phyloP scores from a whole-genome alignment of 2,329 filamentous ascomycete species.

The Erysiphe neolycopersici region DNA sequence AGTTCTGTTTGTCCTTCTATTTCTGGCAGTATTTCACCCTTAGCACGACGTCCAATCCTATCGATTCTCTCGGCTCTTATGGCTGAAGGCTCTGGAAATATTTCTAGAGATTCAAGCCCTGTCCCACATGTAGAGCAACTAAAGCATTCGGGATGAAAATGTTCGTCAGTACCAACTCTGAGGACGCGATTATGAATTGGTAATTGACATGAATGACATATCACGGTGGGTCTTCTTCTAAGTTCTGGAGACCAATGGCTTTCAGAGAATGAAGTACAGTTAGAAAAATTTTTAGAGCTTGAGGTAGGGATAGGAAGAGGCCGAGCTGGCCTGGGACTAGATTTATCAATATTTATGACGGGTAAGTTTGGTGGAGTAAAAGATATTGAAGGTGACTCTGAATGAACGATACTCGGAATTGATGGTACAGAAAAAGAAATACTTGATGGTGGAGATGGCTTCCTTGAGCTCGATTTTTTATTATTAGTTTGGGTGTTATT shows the following conservation, averaged over 20 bases:
- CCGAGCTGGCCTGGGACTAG: constrained; percentile 7
- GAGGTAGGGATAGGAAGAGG: constrained; percentile 17
- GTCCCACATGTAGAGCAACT: constrained; percentile 69
- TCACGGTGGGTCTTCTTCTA: constrained; percentile 31
- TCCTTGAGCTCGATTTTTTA: background rate
- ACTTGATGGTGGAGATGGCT: constrained; percentile 11
- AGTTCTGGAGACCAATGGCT: constrained; percentile 31
- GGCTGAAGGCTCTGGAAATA: constrained; percentile 68
- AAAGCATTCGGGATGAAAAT: constrained; percentile 90
- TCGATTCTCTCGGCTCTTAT: constrained; percentile 44
- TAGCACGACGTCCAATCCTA: constrained; percentile 38
- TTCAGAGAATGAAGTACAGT: constrained; percentile 7
- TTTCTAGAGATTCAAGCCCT: constrained; percentile 77
- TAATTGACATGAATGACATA: constrained; percentile 59
- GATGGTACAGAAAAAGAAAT: constrained; percentile 7
- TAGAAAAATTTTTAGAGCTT: constrained; percentile 3
- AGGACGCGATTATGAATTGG: constrained; percentile 82
- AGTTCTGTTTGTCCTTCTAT: constrained; percentile 34
- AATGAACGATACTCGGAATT: constrained; percentile 16
- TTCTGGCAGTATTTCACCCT: constrained; percentile 32
- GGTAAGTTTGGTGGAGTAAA: constrained; percentile 14
- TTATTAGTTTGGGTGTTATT: background rate
- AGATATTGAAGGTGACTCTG: constrained; percentile 15
- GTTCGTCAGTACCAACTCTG: constrained; percentile 42
- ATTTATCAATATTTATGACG: constrained; percentile 6